phyloP scores from a whole-genome alignment of 176 grass and related monocot genomes.

The Ampelocalamus luodianensis region DNA sequence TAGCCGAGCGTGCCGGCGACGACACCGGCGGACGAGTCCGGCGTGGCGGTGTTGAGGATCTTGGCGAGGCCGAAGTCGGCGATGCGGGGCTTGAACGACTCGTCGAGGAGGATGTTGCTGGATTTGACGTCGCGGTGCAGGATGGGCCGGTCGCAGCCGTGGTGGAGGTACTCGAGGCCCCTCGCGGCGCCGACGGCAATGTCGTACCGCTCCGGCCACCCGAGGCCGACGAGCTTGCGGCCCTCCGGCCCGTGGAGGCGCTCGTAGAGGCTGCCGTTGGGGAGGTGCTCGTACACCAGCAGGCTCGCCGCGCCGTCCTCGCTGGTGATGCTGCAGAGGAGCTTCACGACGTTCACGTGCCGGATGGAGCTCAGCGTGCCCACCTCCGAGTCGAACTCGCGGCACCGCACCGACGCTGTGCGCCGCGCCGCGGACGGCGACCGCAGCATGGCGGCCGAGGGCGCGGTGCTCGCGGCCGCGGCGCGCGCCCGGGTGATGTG shows the following conservation, averaged over 20 bases:
- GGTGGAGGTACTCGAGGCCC: conserved; percentile 85
- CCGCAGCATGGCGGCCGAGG: conserved; percentile 46
- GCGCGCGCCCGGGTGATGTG: conserved; percentile 51
- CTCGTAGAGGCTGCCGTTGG: conserved; percentile 81
- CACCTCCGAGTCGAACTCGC: conserved; percentile 91
- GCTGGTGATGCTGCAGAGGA: conserved; percentile 88
- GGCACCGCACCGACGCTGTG: conserved; percentile 52
- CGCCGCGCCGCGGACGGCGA: conserved; percentile 32
- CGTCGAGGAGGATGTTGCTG: conserved; percentile 94
- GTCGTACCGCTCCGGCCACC: conserved; percentile 67
- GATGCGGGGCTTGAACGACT: conserved; percentile 76
- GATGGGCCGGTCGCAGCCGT: conserved; percentile 76
- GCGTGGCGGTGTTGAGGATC: conserved; percentile 44
- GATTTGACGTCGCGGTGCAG: conserved; percentile 96
- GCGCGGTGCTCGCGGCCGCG: not conserved
- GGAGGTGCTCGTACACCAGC: conserved; percentile 95
- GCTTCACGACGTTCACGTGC: conserved; percentile 93
- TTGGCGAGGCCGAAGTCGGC: conserved; percentile 95
- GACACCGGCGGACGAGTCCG: conserved; percentile 41
- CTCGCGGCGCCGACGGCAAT: conserved; percentile 70
- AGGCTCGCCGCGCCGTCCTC: conserved; percentile 69
- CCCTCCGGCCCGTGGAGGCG: conserved; percentile 51
- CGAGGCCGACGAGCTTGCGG: conserved; percentile 40
- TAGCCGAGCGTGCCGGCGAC: conserved; percentile 88
- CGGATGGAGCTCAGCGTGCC: conserved; percentile 79